Evolutionary conservation across 768 basidiomycete species (phyloP), one percentile per base, ranked within the genome.

Genomic region (Kwoniella sp.): DNA sequence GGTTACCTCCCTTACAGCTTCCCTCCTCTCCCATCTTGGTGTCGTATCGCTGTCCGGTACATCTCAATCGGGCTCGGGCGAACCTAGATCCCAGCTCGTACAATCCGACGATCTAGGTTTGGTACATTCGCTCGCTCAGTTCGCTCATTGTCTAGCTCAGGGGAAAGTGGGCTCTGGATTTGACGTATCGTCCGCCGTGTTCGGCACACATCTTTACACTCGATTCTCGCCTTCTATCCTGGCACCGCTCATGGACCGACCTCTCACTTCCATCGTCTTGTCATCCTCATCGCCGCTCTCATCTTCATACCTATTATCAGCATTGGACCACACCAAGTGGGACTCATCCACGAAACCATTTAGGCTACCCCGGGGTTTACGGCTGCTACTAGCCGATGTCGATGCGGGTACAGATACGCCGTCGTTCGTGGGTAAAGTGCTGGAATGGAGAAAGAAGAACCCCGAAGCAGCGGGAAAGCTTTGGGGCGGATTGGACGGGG

Each of bases 131-230:
- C 85, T 91, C 47, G 88, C 96, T 3, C 96, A 99, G 77, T 96
- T 88, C 77, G 86, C 92, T 7, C 96, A 99, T 79, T 97, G 93
- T 75, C 83, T 93, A 37, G 96, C 95, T 0, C 96, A 99, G 81
- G 96, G 96, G 44, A 99, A 99, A 81, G 88, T 99, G 17, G 96
- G 96, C 29, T 92, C 90, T 73, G 96, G 96, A 6, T 99, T 99
- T 81, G 96, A 99, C 74, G 91, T 99, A 51, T 87, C 91, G 6
- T 86, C 92, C 0, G 95, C 95, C 1, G 90, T 91, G 2, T 98
- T 90, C 79, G 96, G 96, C 24, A 93, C 92, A 74, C 95, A 98
- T 72, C 75, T 92, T 7, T 99, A 98, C 81, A 89, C 86, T 24
- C 86, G 94, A 49, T 97, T 97, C 77, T 73, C 74, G 2, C 74